phyloP scores from a whole-genome alignment of 2,329 filamentous ascomycete genomes.

The Fusarium lateritium region DNA sequence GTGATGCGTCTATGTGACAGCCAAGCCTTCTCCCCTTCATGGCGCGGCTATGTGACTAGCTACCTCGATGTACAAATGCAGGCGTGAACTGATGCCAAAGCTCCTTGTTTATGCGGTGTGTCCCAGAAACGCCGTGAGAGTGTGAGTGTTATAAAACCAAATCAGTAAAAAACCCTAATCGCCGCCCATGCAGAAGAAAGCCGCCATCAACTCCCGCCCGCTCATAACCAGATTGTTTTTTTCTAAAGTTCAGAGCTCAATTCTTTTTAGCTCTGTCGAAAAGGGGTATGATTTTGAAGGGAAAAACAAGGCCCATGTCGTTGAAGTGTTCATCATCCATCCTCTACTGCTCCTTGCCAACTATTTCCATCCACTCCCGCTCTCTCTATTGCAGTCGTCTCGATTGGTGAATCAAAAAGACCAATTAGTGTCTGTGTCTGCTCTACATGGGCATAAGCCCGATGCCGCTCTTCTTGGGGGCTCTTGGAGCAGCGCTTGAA shows the following conservation, averaged over 20 bases:
- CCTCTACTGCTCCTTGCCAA: constrained; percentile 14
- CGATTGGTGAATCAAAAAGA: constrained; percentile 16
- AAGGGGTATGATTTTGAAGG: constrained; percentile 31
- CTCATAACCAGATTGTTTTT: constrained; percentile 20
- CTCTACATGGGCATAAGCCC: constrained; percentile 52
- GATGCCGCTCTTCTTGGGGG: constrained; percentile 56
- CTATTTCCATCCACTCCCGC: constrained; percentile 9
- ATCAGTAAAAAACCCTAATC: constrained; percentile 23
- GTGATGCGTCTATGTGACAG: constrained; percentile 27
- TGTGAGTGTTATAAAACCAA: constrained; percentile 16
- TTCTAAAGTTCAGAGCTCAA: constrained; percentile 19
- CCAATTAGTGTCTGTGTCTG: neutral
- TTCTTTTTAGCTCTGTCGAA: constrained; percentile 25
- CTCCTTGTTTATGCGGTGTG: constrained; percentile 19
- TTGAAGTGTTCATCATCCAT: constrained; percentile 37
- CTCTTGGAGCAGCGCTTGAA: constrained; percentile 42
- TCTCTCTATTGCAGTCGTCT: constrained; percentile 8
- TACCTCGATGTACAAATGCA: constrained; percentile 19
- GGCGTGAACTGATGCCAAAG: constrained; percentile 24
- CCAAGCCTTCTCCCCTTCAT: constrained; percentile 4
- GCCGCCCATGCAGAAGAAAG: constrained; percentile 41
- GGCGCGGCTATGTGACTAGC: constrained; percentile 11
- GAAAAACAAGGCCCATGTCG: constrained; percentile 29
- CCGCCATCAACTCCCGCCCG: constrained; percentile 35
- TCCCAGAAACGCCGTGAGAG: constrained; percentile 31